phyloP scores from a whole-genome alignment of 108 stramenopile genomes.

The Cyclostephanos tholiformis region DNA sequence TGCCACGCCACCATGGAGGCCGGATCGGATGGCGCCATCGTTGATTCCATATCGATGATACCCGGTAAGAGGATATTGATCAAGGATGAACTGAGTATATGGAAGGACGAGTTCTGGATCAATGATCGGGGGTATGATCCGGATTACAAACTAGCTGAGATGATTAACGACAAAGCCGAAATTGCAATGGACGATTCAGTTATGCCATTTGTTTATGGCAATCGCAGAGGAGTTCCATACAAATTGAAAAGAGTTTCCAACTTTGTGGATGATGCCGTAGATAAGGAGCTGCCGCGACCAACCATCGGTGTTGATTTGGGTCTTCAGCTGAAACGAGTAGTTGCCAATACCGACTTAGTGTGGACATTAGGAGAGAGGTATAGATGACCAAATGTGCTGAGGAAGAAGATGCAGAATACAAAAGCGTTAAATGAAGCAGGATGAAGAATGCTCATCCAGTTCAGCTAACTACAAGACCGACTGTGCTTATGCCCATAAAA shows the following conservation, averaged over 20 bases:
- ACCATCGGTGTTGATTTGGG: not conserved
- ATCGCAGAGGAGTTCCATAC: slow-evolving; percentile 79
- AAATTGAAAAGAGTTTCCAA: slow-evolving; percentile 68
- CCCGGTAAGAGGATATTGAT: slow-evolving; percentile 78
- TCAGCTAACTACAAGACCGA: no score
- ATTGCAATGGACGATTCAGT: slow-evolving; percentile 13
- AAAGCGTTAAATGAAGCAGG: no score
- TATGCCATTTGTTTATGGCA: slow-evolving; percentile 77
- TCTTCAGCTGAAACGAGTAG: slow-evolving; percentile 14
- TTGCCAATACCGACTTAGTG: slow-evolving; percentile 49
- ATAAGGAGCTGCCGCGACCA: not conserved
- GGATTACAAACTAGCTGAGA: slow-evolving; percentile 21
- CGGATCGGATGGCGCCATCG: slow-evolving; percentile 63
- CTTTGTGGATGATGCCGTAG: slow-evolving; percentile 9
- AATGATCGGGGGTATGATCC: slow-evolving; percentile 86
- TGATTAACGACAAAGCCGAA: not conserved
- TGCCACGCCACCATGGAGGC: slow-evolving; percentile 84
- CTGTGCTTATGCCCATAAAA: no score
- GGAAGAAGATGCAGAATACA: no score
- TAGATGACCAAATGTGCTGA: slow-evolving; percentile 56
- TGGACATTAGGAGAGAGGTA: slow-evolving; percentile 78
- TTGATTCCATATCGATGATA: slow-evolving; percentile 70
- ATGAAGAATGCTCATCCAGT: no score
- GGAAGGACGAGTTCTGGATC: slow-evolving; percentile 79
- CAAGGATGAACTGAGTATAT: slow-evolving; percentile 78